Evolutionary conservation across 2,329 filamentous ascomycete genomes (phyloP).

Genomic region (Ophiostoma novo-ulmi): DNA sequence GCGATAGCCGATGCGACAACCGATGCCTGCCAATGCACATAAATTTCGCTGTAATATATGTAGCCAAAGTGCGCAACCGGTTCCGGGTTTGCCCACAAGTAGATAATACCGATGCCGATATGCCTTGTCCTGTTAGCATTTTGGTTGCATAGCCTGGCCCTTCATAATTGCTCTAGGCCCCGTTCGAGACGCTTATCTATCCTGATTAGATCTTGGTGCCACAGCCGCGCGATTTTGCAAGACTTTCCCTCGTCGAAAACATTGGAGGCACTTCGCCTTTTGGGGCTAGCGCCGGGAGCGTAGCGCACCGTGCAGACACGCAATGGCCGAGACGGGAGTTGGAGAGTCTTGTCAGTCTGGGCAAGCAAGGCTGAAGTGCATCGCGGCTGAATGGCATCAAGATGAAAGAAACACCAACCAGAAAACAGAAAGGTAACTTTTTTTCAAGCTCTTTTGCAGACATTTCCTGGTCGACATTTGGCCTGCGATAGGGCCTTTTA

Average conservation of each 20-base stretch:
- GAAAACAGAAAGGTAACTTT: neutral
- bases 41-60: neutral
- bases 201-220: neutral
- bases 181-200: neutral
- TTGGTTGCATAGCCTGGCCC: neutral
- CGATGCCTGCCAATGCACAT: neutral
- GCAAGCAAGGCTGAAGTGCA: constrained; percentile 7
- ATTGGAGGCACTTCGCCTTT: neutral
- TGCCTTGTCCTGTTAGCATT: neutral
- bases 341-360: constrained; percentile 14
- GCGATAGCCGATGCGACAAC: neutral
- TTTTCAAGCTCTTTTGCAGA: neutral
- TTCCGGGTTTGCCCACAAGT: neutral
- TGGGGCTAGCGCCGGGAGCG: neutral
- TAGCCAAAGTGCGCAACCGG: neutral
- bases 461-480: neutral
- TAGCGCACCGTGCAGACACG: neutral
- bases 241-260: neutral
- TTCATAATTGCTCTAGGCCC: neutral
- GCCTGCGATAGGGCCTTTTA: neutral
- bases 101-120: neutral
- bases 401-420: neutral
- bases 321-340: neutral
- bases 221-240: neutral
- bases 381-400: neutral